phyloP scores from a whole-genome alignment of 768 basidiomycete species.

The Agaricus blazei region DNA sequence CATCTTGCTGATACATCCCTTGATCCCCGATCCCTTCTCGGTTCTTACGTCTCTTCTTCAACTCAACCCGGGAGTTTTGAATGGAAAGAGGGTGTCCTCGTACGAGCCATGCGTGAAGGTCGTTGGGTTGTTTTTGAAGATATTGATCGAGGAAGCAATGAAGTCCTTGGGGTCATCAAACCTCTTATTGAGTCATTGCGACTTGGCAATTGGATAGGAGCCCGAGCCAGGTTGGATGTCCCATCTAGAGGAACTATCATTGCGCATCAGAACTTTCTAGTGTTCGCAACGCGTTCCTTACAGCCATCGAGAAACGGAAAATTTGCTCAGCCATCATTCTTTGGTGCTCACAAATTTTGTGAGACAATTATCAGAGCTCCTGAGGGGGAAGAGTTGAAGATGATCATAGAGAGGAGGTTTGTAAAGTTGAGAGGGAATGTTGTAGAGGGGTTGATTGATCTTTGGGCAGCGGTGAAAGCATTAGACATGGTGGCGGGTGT shows the following conservation, averaged over 20 bases:
- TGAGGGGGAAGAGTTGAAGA: conserved; percentile 56
- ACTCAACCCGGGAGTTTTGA: conserved; percentile 84
- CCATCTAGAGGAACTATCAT: conserved; percentile 70
- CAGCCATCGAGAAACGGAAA: conserved; percentile 37
- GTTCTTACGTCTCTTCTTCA: conserved; percentile 88
- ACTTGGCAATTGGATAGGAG: conserved; percentile 71
- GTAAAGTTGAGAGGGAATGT: conserved; percentile 48
- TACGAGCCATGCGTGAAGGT: conserved; percentile 85
- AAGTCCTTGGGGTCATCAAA: conserved; percentile 84
- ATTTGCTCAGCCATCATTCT: conserved; percentile 64
- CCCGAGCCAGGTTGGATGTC: conserved; percentile 59
- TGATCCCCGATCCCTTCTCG: conserved; percentile 88
- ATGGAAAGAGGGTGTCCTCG: conserved; percentile 93
- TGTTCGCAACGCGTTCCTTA: conserved; percentile 86
- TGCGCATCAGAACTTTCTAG: conserved; percentile 73
- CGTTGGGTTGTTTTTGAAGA: conserved; percentile 93
- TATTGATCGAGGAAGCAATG: conserved; percentile 84
- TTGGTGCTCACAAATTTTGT: conserved; percentile 79
- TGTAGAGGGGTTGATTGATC: conserved; percentile 46
- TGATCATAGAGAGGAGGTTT: conserved; percentile 68
- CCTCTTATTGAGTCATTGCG: conserved; percentile 75
- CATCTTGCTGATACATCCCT: conserved; percentile 94
- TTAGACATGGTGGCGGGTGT: conserved; percentile 48
- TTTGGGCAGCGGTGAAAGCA: conserved; percentile 63
- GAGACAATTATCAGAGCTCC: conserved; percentile 66